These are phyloP conservation scores for Pseudonectria foliicola DNA, from an alignment of 2,329 filamentous ascomycete species.

Conservation along the genomic window DNA sequence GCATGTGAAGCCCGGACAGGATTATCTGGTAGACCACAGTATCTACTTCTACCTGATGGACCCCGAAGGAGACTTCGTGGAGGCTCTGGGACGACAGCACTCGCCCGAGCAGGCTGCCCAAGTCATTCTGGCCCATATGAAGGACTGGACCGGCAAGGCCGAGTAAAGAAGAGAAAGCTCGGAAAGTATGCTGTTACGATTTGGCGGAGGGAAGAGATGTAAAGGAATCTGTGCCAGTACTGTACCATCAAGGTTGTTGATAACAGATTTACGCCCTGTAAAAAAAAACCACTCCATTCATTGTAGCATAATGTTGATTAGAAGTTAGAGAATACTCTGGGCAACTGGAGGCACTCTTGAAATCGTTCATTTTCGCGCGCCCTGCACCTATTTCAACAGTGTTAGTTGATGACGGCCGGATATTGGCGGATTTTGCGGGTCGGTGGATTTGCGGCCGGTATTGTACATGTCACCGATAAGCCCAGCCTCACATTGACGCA, in stretches of 20 bases:
- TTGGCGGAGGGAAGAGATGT: conserved; percentile 4
- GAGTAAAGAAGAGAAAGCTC: conserved; percentile 8
- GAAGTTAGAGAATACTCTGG: no score
- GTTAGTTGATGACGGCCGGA: conserved; percentile 9
- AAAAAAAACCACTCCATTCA: conserved; percentile 23
- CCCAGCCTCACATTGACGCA: no score
- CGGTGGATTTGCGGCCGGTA: conserved; percentile 1
- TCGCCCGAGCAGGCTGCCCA: conserved; percentile 78
- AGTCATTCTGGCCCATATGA: conserved; percentile 80
- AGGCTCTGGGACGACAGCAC: conserved; percentile 91
- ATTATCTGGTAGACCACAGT: conserved; percentile 96
- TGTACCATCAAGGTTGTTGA: conserved; percentile 18
- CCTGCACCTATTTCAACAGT: background rate
- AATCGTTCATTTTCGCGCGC: background rate
- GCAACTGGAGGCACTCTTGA: background rate
- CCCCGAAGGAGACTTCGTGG: conserved; percentile 95
- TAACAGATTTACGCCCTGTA: conserved; percentile 16
- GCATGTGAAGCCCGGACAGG: conserved; percentile 83
- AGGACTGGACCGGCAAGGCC: conserved; percentile 37
- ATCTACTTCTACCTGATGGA: conserved; percentile 99
- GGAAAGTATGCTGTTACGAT: conserved; percentile 5
- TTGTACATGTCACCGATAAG: no score
- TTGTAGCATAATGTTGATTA: conserved; percentile 9
- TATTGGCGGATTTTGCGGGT: conserved; percentile 19
- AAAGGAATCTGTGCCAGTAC: conserved; percentile 19